Conservation (phyloP, 2,329 filamentous ascomycete species). For the Fusarium agapanthi region DNA sequence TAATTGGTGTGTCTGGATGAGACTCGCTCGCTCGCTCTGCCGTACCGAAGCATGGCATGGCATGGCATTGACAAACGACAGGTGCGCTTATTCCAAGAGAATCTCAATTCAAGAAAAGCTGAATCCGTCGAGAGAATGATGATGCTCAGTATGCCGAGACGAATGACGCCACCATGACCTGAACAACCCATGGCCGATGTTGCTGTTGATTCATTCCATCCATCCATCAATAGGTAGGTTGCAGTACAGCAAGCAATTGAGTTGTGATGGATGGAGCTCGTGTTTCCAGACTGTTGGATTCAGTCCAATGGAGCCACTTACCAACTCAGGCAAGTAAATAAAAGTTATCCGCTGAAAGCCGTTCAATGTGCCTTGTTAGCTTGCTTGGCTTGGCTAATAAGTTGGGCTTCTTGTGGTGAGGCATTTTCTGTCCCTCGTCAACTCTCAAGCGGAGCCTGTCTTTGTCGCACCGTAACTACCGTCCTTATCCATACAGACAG, state of each 20-base stretch:
- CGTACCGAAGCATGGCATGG: background rate
- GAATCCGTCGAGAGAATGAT: background rate
- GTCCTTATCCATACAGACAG: background rate
- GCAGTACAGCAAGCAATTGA: background rate
- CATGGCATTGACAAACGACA: constrained; percentile 1
- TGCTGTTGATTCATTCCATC: background rate
- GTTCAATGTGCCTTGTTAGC: constrained; percentile 1
- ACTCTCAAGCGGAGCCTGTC: constrained; percentile 18
- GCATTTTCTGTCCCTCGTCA: constrained; percentile 35
- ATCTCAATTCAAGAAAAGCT: constrained; percentile 10
- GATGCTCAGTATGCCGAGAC: constrained; percentile 17
- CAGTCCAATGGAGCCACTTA: constrained; percentile 9
- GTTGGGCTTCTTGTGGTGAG: constrained; percentile 24
- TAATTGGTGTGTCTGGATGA: background rate
- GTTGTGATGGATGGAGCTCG: constrained; percentile 6
- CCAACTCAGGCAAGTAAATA: constrained; percentile 17
- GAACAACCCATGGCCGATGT: background rate
- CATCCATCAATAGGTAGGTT: background rate
- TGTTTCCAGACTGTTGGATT: constrained; percentile 25
- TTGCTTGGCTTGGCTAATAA: background rate
- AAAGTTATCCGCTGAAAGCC: constrained; percentile 21
- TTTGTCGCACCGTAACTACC: constrained; percentile 27
- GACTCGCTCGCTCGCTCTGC: background rate
- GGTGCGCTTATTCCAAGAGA: constrained; percentile 22
- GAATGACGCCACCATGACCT: constrained; percentile 31